Percentiles rank a stretch among this genome's conserved stretches.
phyloP scores from a whole-genome alignment of 495 filamentous ascomycete species.

The Tuber microsphaerosporum region DNA sequence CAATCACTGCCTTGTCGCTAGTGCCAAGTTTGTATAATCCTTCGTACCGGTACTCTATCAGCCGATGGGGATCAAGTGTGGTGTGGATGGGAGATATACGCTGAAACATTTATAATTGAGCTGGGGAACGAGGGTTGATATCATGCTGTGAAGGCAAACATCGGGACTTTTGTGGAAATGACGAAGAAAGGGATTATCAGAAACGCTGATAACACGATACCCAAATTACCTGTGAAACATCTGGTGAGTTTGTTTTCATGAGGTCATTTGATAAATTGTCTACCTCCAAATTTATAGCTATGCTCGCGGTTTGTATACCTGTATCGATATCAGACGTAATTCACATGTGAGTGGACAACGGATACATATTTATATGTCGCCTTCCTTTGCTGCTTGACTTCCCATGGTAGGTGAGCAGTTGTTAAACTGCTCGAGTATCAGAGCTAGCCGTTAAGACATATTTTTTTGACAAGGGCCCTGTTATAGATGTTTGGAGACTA shows the following conservation, averaged over 20 bases:
- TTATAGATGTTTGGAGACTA: not conserved
- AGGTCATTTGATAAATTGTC: not conserved
- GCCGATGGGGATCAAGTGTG: not conserved
- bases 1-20: not conserved
- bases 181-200: constrained; percentile 25
- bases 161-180: constrained; percentile 33
- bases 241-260: constrained; percentile 24
- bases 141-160: constrained; percentile 33
- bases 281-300: not conserved
- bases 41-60: not conserved
- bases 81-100: not conserved
- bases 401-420: not conserved
- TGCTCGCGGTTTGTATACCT: not conserved
- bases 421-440: not conserved
- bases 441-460: not conserved
- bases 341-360: not conserved
- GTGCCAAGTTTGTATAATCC: not conserved
- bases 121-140: constrained; percentile 33
- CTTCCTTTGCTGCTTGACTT: not conserved
- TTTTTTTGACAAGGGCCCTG: not conserved
- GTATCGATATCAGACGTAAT: not conserved
- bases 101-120: not conserved
- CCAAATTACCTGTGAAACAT: constrained; percentile 36
- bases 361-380: not conserved
- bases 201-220: constrained; percentile 34